phyloP scores from a whole-genome alignment of 2,329 filamentous ascomycete genomes.

The Zarea fungicola region DNA sequence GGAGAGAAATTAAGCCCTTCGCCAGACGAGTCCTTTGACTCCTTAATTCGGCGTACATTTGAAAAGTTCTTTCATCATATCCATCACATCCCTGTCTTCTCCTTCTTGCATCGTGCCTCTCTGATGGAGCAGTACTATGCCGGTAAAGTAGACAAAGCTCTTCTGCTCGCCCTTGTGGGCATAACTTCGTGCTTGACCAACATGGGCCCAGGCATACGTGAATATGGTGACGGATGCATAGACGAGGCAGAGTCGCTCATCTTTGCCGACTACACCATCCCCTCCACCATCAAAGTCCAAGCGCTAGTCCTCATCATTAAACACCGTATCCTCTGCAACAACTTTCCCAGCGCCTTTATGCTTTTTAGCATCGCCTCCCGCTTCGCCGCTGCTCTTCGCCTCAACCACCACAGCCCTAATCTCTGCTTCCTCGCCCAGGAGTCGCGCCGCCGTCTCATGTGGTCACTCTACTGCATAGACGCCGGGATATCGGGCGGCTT shows the following conservation, averaged over 20 bases:
- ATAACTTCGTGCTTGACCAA: conserved; percentile 53
- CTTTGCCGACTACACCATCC: conserved; percentile 47
- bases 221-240: conserved; percentile 50
- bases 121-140: conserved; percentile 55
- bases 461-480: conserved; percentile 40
- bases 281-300: conserved; percentile 52
- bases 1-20: conserved; percentile 22
- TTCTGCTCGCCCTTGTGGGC: conserved; percentile 50
- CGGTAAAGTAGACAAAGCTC: conserved; percentile 49
- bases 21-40: conserved; percentile 41
- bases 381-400: conserved; percentile 36
- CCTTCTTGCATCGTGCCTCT: conserved; percentile 54
- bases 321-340: conserved; percentile 39
- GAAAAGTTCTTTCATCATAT: conserved; percentile 55
- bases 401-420: conserved; percentile 38
- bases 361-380: conserved; percentile 38
- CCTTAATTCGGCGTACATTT: conserved; percentile 47
- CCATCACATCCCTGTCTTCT: conserved; percentile 55
- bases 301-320: conserved; percentile 41
- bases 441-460: conserved; percentile 38
- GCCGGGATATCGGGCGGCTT: conserved; percentile 38
- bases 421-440: conserved; percentile 37
- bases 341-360: conserved; percentile 41
- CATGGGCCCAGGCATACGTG: conserved; percentile 45
- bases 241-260: conserved; percentile 50